Evolutionary conservation across 805 yeast species (phyloP).

Genomic region (Starmerella cellae): DNA sequence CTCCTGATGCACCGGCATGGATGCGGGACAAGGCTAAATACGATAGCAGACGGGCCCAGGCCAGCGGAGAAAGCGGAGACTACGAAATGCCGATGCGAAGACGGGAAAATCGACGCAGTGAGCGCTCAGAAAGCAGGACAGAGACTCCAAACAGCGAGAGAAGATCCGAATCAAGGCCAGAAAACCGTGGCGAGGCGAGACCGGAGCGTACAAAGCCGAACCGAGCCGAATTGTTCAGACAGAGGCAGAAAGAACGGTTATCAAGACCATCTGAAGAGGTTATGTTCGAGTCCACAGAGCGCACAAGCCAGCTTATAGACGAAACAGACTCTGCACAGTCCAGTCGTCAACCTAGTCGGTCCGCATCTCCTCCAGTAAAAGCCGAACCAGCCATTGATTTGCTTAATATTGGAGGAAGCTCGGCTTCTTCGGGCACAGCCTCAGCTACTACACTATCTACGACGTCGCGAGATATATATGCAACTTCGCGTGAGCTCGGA

Average conservation of each 20-base stretch:
- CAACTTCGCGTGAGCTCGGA: constrained; percentile 34
- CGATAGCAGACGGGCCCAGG: constrained; percentile 7
- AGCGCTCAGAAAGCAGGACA: background rate
- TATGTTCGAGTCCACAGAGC: background rate
- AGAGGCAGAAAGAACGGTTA: constrained; percentile 12
- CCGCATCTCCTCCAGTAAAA: background rate
- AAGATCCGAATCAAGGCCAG: too few relatives aligned
- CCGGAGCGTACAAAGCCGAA: constrained; percentile 5
- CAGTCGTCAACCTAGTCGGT: background rate
- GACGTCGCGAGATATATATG: constrained; percentile 25
- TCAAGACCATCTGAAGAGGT: too few relatives aligned
- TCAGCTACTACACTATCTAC: constrained; percentile 17
- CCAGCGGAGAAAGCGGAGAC: background rate
- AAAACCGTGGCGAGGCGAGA: too few relatives aligned
- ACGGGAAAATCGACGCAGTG: background rate
- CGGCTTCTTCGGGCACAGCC: constrained; percentile 6
- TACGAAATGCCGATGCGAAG: background rate
- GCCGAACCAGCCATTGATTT: constrained; percentile 13
- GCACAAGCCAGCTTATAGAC: background rate
- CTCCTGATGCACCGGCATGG: constrained; percentile 52
- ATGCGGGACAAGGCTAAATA: constrained; percentile 40
- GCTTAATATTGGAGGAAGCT: constrained; percentile 15
- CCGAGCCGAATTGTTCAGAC: constrained; percentile 16
- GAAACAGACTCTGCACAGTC: background rate
- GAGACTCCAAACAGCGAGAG: background rate